Base-by-base conservation (phyloP, 352 stramenopile genomes). In the Phytophthora pisi region DNA sequence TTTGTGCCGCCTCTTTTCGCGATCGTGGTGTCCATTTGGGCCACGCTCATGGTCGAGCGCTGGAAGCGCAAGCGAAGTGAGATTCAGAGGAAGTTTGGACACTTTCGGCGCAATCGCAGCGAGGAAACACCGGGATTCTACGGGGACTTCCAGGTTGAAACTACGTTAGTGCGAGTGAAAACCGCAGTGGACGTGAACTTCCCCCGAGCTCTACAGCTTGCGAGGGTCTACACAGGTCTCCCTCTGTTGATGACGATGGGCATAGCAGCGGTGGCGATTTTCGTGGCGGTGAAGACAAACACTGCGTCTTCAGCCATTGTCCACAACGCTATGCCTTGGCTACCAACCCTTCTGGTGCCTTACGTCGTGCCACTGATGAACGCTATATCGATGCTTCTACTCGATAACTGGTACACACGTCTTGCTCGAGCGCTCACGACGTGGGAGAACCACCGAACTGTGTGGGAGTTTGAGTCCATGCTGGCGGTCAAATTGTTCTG, bases 31-130 rank as follows among this genome's bases (percentile, higher is more conserved):
- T 85, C 79, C 40, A 80, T 97, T 53, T 97, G 89, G 90, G 86
- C 85, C 4, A 93, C 92, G 45, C 59, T 95, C 4, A 64, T 98
- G 53, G 79, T 97, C 6, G 90, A 97, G 73, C 84, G 82, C 15
- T 97, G 91, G 91, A 97, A 97, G 64, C 90, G 90, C 42, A 96
- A 98, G 64, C 75, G 89, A 40, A 87, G 81, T 30, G 80, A 90
- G 63, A 87, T 96, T 49, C 79, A 91, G 30, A 68, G 82, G 30
- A 85, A 75, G 16, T 98, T 95, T 73, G 92, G 90, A 54, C 89
- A 89, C 52, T 86, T 88, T 40, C 76, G 77, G 57, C 77, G 77
- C 59, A 91, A 89, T 61, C 72, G 78, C 28, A 85, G 68, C 43
- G 82, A 90, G 61, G 58, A 78, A 30, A 66, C 61, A 11, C 75